Conservation (phyloP, 2,329 filamentous ascomycete genomes). For the Verticillium isaacii region DNA sequence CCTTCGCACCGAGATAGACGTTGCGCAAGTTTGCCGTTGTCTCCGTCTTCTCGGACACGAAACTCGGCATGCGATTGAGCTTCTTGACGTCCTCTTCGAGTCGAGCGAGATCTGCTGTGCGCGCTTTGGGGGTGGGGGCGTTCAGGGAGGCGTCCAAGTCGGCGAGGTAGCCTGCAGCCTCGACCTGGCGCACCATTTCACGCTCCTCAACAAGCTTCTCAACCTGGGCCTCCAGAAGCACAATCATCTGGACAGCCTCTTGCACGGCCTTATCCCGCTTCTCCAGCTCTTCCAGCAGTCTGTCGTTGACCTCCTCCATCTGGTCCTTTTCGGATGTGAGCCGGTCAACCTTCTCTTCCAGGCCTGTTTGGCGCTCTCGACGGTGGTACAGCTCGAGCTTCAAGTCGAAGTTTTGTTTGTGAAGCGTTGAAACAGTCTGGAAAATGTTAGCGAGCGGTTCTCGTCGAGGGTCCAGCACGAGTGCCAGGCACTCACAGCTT, state of each 20-base stretch:
- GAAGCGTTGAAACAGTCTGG: slow-evolving; percentile 60
- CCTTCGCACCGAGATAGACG: slow-evolving; percentile 50
- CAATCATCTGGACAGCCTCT: slow-evolving; percentile 67
- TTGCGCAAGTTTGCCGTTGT: slow-evolving; percentile 57
- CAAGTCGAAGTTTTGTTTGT: slow-evolving; percentile 74
- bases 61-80: slow-evolving; percentile 58
- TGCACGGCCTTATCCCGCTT: slow-evolving; percentile 66
- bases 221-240: slow-evolving; percentile 56
- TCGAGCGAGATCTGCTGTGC: slow-evolving; percentile 10
- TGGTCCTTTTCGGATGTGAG: slow-evolving; percentile 51
- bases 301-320: slow-evolving; percentile 52
- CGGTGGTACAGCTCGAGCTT: slow-evolving; percentile 70
- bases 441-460: slow-evolving; percentile 2
- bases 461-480: not conserved
- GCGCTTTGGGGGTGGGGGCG: slow-evolving; percentile 11
- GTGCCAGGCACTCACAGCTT: slow-evolving; percentile 43
- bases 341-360: slow-evolving; percentile 54
- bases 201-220: slow-evolving; percentile 50
- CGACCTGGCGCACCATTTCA: slow-evolving; percentile 46
- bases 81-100: slow-evolving; percentile 27
- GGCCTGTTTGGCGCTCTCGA: slow-evolving; percentile 54
- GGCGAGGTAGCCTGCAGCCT: slow-evolving; percentile 31
- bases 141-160: slow-evolving; percentile 19
- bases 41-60: slow-evolving; percentile 55
- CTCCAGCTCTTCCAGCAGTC: slow-evolving; percentile 55